Conservation (phyloP, 352 stramenopile species). For the Pythium brachiatum region DNA sequence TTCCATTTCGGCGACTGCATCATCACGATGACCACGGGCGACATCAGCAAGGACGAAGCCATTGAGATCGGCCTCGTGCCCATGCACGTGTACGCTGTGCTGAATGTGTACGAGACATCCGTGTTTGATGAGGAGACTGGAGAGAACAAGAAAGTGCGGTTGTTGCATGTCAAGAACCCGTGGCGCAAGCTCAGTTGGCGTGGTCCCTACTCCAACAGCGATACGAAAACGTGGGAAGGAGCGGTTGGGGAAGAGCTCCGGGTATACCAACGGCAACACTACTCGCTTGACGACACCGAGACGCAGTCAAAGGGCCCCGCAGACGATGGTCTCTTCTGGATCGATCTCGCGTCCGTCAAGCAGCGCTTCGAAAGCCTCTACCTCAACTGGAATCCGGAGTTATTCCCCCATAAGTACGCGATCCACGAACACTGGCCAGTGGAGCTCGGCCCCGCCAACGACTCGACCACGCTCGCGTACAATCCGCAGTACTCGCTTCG, state of each 20-base stretch:
- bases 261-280: slow-evolving; percentile 52
- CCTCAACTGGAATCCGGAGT: slow-evolving; percentile 93
- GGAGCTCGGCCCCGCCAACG: slow-evolving; percentile 79
- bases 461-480: slow-evolving; percentile 90
- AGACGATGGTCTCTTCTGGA: slow-evolving; percentile 97
- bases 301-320: slow-evolving; percentile 14
- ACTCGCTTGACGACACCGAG: slow-evolving; percentile 23
- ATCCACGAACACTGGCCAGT: slow-evolving; percentile 84
- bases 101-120: slow-evolving; percentile 88
- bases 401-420: slow-evolving; percentile 87
- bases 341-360: slow-evolving; percentile 92
- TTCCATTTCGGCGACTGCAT: slow-evolving; percentile 96
- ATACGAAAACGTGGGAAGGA: slow-evolving; percentile 52
- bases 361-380: slow-evolving; percentile 93
- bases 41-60: slow-evolving; percentile 63
- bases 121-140: slow-evolving; percentile 8
- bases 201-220: slow-evolving; percentile 79
- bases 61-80: slow-evolving; percentile 91
- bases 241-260: slow-evolving; percentile 58
- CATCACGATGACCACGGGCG: slow-evolving; percentile 94
- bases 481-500: slow-evolving; percentile 93
- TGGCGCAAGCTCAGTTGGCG: slow-evolving; percentile 89
- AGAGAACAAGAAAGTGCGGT: slow-evolving; percentile 44
- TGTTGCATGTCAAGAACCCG: slow-evolving; percentile 97
- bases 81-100: slow-evolving; percentile 96